Conservation (phyloP, 495 filamentous ascomycete genomes). For the Tuber magnatum region DNA sequence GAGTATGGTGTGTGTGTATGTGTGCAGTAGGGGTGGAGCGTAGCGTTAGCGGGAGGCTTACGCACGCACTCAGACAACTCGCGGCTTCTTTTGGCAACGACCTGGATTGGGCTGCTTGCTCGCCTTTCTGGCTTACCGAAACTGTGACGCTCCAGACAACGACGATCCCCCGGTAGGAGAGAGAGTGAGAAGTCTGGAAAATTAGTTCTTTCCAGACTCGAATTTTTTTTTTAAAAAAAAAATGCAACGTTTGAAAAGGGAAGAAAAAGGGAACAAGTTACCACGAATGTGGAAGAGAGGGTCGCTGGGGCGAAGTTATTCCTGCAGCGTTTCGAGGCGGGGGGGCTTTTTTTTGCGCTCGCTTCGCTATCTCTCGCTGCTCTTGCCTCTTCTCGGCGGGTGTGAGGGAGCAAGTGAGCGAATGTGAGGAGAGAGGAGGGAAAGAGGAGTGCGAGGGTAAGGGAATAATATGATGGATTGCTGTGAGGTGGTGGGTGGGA, state of each 20-base stretch:
- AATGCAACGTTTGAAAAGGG: not conserved
- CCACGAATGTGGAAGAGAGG: not conserved
- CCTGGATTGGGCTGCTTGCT: not conserved
- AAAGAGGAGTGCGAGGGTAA: not conserved
- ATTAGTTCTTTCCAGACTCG: not conserved
- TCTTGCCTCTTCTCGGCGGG: not conserved
- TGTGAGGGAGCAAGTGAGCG: constrained; percentile 6
- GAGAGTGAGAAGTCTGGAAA: not conserved
- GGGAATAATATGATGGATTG: not conserved
- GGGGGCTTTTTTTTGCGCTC: not conserved
- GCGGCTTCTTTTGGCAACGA: constrained; percentile 4
- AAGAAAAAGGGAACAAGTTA: not conserved
- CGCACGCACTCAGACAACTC: constrained; percentile 3
- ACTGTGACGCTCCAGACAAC: not conserved
- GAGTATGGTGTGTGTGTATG: too few relatives aligned
- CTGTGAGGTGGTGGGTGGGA: not conserved
- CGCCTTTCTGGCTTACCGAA: constrained; percentile 1
- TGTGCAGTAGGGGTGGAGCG: constrained; percentile 1
- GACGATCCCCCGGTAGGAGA: not conserved
- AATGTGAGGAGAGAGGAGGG: not conserved
- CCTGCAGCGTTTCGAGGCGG: not conserved
- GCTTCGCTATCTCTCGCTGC: not conserved
- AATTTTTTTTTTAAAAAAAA: not conserved
- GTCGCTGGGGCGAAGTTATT: constrained; percentile 2
- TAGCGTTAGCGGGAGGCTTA: constrained; percentile 7